A percentile compares a stretch with the other conserved stretches of the same genome.
Conservation (phyloP, 2,329 filamentous ascomycete genomes). For the Acrodontium crateriforme region DNA sequence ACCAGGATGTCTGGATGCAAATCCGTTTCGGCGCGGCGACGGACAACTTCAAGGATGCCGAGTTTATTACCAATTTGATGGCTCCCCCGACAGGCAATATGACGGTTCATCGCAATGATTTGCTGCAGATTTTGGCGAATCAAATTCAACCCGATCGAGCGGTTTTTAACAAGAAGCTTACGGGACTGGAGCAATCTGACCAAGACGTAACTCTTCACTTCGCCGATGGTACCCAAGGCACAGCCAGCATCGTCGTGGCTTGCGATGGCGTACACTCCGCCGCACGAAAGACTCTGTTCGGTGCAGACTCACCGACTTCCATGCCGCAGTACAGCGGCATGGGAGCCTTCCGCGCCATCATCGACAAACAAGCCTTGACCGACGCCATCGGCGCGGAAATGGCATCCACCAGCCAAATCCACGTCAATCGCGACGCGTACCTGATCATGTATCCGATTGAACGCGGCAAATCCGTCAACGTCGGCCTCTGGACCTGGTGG, state of each 20-base stretch:
- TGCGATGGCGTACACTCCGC: constrained; percentile 52
- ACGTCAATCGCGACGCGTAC: constrained; percentile 41
- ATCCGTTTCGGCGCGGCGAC: constrained; percentile 23
- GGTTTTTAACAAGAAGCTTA: constrained; percentile 14
- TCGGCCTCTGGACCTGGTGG: constrained; percentile 33
- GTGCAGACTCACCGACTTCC: constrained; percentile 29
- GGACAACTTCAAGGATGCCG: constrained; percentile 9
- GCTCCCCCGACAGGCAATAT: constrained; percentile 16
- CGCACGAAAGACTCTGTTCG: constrained; percentile 40
- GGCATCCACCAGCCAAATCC: constrained; percentile 12
- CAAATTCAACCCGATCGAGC: constrained; percentile 17
- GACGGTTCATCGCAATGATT: constrained; percentile 24
- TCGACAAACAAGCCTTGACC: constrained; percentile 43
- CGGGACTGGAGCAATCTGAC: constrained; percentile 6
- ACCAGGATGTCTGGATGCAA: constrained; percentile 25
- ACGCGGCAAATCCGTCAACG: constrained; percentile 43
- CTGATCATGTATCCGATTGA: constrained; percentile 49
- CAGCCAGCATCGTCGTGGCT: constrained; percentile 39
- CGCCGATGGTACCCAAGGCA: constrained; percentile 30
- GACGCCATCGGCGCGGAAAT: constrained; percentile 14
- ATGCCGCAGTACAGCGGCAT: constrained; percentile 40
- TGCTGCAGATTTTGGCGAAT: constrained; percentile 31
- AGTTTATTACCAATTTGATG: constrained; percentile 16
- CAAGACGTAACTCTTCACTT: constrained; percentile 24
- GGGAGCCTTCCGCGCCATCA: constrained; percentile 47